Evolutionary conservation across 257 asterid species (phyloP).

Genomic region (Gynochthodes officinalis): DNA sequence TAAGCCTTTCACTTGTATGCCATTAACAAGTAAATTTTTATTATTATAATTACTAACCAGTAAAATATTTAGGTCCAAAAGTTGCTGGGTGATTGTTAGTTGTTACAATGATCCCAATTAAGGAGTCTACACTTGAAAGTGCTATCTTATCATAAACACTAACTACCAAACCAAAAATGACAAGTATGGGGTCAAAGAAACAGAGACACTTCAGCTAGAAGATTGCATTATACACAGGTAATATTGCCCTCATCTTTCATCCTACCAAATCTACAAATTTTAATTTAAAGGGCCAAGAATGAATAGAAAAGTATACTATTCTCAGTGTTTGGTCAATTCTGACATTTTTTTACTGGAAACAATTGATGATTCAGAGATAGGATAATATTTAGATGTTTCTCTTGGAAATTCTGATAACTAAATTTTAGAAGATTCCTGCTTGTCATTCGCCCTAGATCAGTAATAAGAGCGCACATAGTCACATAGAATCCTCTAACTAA

Average conservation of each 20-base stretch:
- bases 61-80: not conserved
- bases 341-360: not conserved
- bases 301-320: not conserved
- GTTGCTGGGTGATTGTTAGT: not conserved
- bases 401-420: not conserved
- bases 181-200: too few relatives aligned
- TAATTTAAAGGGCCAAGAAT: not conserved
- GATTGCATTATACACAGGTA: not conserved
- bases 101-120: not conserved
- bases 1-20: not conserved
- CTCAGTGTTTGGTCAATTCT: not conserved
- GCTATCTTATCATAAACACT: not conserved
- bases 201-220: too few relatives aligned
- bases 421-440: not conserved
- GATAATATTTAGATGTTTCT: not conserved
- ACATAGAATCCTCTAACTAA: not conserved
- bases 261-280: not conserved
- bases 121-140: not conserved
- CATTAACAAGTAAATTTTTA: not conserved
- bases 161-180: too few relatives aligned
- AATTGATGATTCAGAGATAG: not conserved
- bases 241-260: not conserved
- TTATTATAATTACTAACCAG: not conserved
- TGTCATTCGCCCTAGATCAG: not conserved
- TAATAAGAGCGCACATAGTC: not conserved